Base-by-base conservation (phyloP, 176 grass and related monocot genomes). In the Avena eriantha region DNA sequence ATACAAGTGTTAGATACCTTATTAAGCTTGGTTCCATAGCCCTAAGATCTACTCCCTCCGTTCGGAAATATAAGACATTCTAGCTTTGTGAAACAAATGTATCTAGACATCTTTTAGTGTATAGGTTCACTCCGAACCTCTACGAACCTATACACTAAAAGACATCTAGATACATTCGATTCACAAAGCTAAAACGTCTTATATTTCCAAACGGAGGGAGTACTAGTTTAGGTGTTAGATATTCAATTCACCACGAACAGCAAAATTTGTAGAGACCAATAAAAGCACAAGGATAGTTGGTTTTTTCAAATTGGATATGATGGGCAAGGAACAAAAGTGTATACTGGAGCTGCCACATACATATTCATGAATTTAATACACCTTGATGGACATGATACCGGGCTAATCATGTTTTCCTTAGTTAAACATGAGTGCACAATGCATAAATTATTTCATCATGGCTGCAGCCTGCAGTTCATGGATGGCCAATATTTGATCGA, bases 231-330 rank as follows among this genome's bases (percentile, higher is more conserved):
- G 49, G 41, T 74, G 22, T 24, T 21, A 22, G 71, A 67, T 76
- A 49, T 59, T 46, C 69, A 83, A 71, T 39, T 39, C 36, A 39
- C 36, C 36, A 39, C 5, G 36, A 5, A 39, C 5, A 39, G 36
- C 36, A 39, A 39, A 39, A 39, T 39, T 39, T 82, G 69, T 69
- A 57, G 54, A 19, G 36, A 36, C 21, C 51, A 71, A 68, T 4
- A 21, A 57, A 74, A 67, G 29, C 22, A 81, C 31, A 11, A 2
- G 46, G 72, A 41, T 71, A 18, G 39, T 39, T 71, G 17, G 53
- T 8, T 73, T 80, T 82, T n/a, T 63, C 46, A 76, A 46, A 57
- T 45, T 15, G 22, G 49, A 84, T 53, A 71, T n/a, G 61, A 73
- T 60, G 45, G 63, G 14, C 74, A 71, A n/a, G 31, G 69, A 49